Percentiles rank a stretch among this genome's conserved stretches.
Evolutionary conservation across 148 eudicot species (phyloP).

Genomic region (Chenopodium quinoa): DNA sequence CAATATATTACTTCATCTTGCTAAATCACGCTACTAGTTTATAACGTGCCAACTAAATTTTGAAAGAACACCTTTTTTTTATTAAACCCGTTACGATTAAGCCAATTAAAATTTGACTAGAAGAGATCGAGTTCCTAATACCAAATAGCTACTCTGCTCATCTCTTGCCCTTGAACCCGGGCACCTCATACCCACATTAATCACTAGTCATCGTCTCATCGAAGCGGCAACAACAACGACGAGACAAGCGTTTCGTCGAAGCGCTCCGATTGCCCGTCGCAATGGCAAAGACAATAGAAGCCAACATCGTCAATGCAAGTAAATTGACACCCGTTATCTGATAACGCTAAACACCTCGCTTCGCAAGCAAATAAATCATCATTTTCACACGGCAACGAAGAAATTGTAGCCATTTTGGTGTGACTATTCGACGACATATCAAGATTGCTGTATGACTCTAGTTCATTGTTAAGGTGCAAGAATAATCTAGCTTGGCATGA

Average conservation of each 20-base stretch:
- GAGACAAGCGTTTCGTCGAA: neutral
- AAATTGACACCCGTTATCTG: constrained; percentile 20
- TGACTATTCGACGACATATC: too few species aligned
- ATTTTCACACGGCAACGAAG: constrained; percentile 22
- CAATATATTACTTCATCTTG: neutral
- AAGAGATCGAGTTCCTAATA: too few species aligned
- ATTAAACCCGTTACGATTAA: neutral
- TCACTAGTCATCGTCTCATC: too few species aligned
- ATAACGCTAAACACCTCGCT: constrained; percentile 8
- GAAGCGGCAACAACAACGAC: neutral
- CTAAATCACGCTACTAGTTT: too few species aligned
- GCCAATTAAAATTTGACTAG: neutral
- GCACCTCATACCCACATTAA: too few species aligned
- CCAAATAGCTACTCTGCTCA: too few species aligned
- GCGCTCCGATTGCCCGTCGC: constrained; percentile 6
- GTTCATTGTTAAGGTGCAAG: neutral
- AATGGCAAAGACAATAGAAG: constrained; percentile 32
- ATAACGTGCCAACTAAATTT: neutral
- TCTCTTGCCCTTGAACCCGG: neutral
- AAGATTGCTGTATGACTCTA: too few species aligned
- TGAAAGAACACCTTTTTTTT: too few species aligned
- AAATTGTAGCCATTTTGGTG: neutral
- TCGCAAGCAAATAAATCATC: constrained; percentile 17
- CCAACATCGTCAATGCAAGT: constrained; percentile 36
- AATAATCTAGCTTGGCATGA: constrained; percentile 22